Conservation (phyloP, 139 green algal genomes). For the Picochlorum sp. region DNA sequence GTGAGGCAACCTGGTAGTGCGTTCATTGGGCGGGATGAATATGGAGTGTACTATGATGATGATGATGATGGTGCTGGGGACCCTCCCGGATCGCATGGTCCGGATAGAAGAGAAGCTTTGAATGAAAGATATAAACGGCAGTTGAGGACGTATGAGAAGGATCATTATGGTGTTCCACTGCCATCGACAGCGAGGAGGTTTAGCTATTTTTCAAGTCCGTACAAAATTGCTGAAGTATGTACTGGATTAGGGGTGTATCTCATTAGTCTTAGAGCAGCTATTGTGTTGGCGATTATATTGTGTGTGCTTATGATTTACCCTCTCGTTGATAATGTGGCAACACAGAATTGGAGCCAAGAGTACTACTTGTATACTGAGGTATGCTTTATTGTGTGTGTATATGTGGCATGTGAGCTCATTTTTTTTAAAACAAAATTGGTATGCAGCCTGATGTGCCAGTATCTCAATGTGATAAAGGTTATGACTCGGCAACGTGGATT, state of each 20-base stretch:
- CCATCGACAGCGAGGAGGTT: constrained; percentile 17
- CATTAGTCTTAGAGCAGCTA: constrained; percentile 16
- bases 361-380: constrained; percentile 23
- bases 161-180: constrained; percentile 26
- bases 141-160: constrained; percentile 14
- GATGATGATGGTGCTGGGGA: neutral
- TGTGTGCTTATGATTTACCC: constrained; percentile 34
- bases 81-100: neutral
- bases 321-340: constrained; percentile 27
- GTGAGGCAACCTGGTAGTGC: too few species aligned
- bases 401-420: neutral
- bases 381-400: neutral
- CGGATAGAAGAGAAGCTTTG: constrained; percentile 17
- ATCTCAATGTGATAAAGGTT: constrained; percentile 27
- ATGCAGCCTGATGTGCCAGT: constrained; percentile 1
- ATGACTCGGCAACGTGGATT: constrained; percentile 23
- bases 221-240: constrained; percentile 20
- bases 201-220: constrained; percentile 19
- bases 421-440: neutral
- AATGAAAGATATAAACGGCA: constrained; percentile 17
- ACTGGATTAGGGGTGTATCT: constrained; percentile 30
- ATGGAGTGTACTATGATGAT: neutral
- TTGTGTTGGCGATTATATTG: constrained; percentile 28
- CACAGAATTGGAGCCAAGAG: constrained; percentile 14
- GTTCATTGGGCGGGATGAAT: too few species aligned